phyloP scores from a whole-genome alignment of 768 basidiomycete species.

The Tephrocybe sp. region DNA sequence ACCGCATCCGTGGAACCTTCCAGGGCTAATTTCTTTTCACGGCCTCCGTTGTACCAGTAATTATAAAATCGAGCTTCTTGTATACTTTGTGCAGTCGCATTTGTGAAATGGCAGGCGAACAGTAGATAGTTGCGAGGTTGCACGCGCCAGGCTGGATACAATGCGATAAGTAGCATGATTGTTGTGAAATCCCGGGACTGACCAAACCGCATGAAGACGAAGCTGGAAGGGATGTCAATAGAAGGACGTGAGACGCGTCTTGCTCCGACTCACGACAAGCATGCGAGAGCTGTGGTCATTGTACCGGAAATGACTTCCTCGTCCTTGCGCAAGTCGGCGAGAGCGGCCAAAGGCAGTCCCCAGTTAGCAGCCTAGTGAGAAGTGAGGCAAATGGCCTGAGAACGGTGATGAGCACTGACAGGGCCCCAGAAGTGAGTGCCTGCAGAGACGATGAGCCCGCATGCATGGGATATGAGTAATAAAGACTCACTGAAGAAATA shows the following conservation, averaged over 20 bases:
- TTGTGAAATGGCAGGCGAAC: constrained; percentile 92
- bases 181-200: constrained; percentile 20
- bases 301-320: constrained; percentile 96
- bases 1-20: constrained; percentile 23
- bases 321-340: constrained; percentile 89
- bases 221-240: constrained; percentile 26
- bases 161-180: constrained; percentile 4
- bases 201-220: constrained; percentile 98
- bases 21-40: constrained; percentile 64
- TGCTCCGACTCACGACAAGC: constrained; percentile 82
- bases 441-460: constrained; percentile 27
- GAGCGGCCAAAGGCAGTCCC: constrained; percentile 93
- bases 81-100: constrained; percentile 80
- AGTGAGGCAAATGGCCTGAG: not conserved
- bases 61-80: constrained; percentile 86
- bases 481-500: constrained; percentile 89
- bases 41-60: constrained; percentile 90
- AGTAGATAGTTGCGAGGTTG: constrained; percentile 95
- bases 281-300: constrained; percentile 89
- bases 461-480: not conserved
- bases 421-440: constrained; percentile 99
- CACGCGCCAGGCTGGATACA: constrained; percentile 81
- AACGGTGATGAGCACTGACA: constrained; percentile 49
- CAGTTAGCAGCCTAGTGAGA: constrained; percentile 87
- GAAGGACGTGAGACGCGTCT: constrained; percentile 9